These are phyloP conservation scores for Grosmannia clavigera DNA, from an alignment of 2,329 filamentous ascomycete genomes.

Conservation along the genomic window DNA sequence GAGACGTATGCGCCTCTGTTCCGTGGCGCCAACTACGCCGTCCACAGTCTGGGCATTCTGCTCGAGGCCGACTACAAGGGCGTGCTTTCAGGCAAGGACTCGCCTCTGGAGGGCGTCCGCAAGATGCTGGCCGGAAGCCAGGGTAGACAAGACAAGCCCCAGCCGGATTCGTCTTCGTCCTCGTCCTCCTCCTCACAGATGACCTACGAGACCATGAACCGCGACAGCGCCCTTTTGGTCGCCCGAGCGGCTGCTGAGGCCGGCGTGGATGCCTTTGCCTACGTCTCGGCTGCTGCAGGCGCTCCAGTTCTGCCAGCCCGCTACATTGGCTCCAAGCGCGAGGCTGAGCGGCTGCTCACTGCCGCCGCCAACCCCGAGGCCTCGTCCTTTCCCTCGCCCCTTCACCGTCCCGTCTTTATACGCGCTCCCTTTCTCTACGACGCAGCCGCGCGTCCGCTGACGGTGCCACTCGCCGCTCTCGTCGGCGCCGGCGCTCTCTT, in stretches of 20 bases:
- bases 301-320: constrained; percentile 72
- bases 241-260: constrained; percentile 61
- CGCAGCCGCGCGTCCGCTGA: constrained; percentile 60
- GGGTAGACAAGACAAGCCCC: constrained; percentile 14
- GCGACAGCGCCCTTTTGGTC: constrained; percentile 73
- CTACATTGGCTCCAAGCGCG: constrained; percentile 85
- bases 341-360: constrained; percentile 51
- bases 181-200: constrained; percentile 25
- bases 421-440: constrained; percentile 87
- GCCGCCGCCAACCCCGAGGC: constrained; percentile 21
- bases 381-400: constrained; percentile 55
- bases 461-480: constrained; percentile 70
- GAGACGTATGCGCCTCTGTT: constrained; percentile 67
- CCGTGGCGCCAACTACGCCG: constrained; percentile 66
- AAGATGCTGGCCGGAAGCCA: constrained; percentile 58
- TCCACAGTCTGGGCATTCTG: constrained; percentile 92
- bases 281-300: constrained; percentile 78
- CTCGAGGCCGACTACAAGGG: constrained; percentile 97
- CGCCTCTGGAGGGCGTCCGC: constrained; percentile 63
- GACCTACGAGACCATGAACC: constrained; percentile 96
- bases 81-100: constrained; percentile 71
- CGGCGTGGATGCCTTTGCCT: constrained; percentile 61
- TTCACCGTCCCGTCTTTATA: constrained; percentile 61
- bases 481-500: constrained; percentile 63
- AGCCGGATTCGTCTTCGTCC: background rate